phyloP scores from a whole-genome alignment of 257 asterid genomes.

The Handroanthus guayacan region DNA sequence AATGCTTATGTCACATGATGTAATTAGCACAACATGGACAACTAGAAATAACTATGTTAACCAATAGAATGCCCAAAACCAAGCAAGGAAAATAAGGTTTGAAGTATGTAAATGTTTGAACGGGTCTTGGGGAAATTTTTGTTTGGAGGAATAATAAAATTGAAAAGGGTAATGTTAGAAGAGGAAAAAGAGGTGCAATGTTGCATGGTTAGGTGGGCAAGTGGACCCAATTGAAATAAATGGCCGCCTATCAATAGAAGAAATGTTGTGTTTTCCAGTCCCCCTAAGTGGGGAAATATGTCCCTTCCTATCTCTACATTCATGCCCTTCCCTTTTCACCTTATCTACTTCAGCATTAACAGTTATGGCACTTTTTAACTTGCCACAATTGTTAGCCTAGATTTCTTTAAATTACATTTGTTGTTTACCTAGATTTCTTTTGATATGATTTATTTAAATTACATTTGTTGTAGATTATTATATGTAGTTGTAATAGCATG shows the following conservation, averaged over 20 bases:
- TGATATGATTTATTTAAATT: not conserved
- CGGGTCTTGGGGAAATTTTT: constrained; percentile 40
- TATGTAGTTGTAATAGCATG: constrained; percentile 25
- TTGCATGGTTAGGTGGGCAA: constrained; percentile 54
- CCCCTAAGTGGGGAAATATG: constrained; percentile 6
- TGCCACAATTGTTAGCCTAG: constrained; percentile 23
- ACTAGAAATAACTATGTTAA: not conserved
- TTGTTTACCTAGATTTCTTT: not conserved
- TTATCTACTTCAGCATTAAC: constrained; percentile 22
- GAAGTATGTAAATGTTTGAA: constrained; percentile 14
- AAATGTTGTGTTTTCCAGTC: constrained; percentile 14
- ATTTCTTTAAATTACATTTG: not conserved
- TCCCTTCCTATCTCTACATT: not conserved
- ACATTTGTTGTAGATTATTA: not conserved
- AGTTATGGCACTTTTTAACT: constrained; percentile 25
- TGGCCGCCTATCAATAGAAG: constrained; percentile 42
- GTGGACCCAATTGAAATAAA: constrained; percentile 52
- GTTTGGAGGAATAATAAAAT: constrained; percentile 1
- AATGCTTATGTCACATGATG: no score
- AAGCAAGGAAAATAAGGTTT: not conserved
- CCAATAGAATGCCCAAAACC: not conserved
- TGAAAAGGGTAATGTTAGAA: constrained; percentile 40
- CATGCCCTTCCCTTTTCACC: not conserved
- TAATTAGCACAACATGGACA: no score
- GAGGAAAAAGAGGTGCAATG: constrained; percentile 48